A percentile compares a stretch with the other conserved stretches of the same genome.
Conservation (phyloP, 495 filamentous ascomycete species). For the Penicillium verhagenii region DNA sequence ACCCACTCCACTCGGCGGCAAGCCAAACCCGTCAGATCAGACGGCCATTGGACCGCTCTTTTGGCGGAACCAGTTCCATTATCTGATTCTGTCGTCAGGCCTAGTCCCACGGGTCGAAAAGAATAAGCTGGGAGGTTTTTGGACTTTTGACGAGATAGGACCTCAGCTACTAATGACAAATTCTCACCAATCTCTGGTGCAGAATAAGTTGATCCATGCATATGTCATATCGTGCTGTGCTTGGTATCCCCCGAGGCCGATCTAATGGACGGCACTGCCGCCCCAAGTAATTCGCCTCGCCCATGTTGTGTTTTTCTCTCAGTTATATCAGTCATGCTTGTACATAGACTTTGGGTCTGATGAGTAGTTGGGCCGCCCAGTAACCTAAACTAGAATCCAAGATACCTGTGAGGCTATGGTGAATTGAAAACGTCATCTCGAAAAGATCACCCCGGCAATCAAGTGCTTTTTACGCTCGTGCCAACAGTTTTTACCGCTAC, state of each 20-base stretch:
- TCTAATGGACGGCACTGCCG: too few species aligned
- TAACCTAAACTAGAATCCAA: neutral
- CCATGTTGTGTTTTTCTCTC: neutral
- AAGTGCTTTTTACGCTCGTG: neutral
- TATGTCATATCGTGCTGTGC: too few species aligned
- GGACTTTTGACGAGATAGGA: neutral
- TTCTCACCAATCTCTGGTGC: too few species aligned
- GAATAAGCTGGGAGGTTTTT: neutral
- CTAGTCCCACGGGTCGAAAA: neutral
- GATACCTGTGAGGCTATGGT: neutral
- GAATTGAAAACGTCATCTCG: neutral
- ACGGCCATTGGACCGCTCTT: neutral
- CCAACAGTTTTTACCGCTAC: neutral
- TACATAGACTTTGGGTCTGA: neutral
- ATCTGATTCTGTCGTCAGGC: neutral
- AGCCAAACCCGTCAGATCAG: neutral
- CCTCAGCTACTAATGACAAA: neutral
- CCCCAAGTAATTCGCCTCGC: neutral
- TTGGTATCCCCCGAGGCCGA: too few species aligned
- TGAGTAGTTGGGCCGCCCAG: neutral
- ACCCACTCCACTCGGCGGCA: constrained; percentile 4
- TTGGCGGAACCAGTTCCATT: neutral
- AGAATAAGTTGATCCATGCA: neutral
- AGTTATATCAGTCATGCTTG: neutral
- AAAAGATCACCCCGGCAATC: neutral